These are phyloP conservation scores for Gossypium longicalyx DNA, from an alignment of 345 rosid genomes.

Conservation along the genomic window DNA sequence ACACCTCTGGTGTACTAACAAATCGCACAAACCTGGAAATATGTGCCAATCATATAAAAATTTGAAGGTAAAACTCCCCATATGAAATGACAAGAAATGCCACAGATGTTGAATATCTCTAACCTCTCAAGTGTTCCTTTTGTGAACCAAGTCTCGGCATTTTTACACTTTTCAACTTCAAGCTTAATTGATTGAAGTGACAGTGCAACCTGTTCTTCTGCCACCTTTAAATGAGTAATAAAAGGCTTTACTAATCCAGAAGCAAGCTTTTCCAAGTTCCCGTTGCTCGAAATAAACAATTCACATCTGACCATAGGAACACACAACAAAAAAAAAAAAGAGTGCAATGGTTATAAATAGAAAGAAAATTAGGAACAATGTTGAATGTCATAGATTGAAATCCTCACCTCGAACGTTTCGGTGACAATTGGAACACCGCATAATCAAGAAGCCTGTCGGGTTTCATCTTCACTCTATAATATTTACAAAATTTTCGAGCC, in stretches of 20 bases:
- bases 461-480: slow-evolving; percentile 52
- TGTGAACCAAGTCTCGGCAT: slow-evolving; percentile 77
- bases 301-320: slow-evolving; percentile 59
- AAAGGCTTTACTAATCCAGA: slow-evolving; percentile 90
- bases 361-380: slow-evolving; percentile 8
- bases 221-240: slow-evolving; percentile 78
- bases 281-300: slow-evolving; percentile 65
- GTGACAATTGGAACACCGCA: slow-evolving; percentile 89
- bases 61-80: slow-evolving; percentile 5
- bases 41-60: slow-evolving; percentile 18
- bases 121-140: slow-evolving; percentile 98
- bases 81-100: slow-evolving; percentile 7
- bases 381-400: slow-evolving; percentile 9
- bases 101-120: slow-evolving; percentile 19
- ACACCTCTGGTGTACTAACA: slow-evolving; percentile 94
- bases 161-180: slow-evolving; percentile 41
- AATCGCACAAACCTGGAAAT: slow-evolving; percentile 88
- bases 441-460: slow-evolving; percentile 61
- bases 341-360: slow-evolving; percentile 10
- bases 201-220: slow-evolving; percentile 68
- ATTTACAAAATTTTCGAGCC: slow-evolving; percentile 24
- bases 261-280: slow-evolving; percentile 79
- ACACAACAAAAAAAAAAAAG: slow-evolving; percentile 14
- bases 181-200: slow-evolving; percentile 67
- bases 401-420: slow-evolving; percentile 73